Evolutionary conservation across 1,284 basidiomycete species (phyloP), one percentile per base, ranked within the genome.

Genomic region (Heterobasidion occidentale): DNA sequence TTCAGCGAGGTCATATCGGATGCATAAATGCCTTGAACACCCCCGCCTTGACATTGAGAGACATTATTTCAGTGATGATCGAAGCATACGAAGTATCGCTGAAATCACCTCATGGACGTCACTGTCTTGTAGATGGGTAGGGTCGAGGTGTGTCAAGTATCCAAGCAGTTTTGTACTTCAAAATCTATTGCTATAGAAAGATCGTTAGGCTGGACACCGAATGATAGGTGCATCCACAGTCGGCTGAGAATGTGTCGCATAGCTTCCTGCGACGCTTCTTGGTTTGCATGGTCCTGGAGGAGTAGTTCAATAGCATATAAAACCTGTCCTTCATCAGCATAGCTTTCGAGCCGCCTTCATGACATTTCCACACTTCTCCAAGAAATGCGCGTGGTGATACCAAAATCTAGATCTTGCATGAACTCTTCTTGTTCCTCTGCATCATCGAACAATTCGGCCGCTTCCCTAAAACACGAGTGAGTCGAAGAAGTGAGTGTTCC

Each of bases 341-440:
- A 77, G 15, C 85, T 63, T 63, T 14, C 81, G 72, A 0, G 83
- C 85, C 0, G 84, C 85, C 35, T 86, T 80, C 0, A 63, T 56
- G 48, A 68, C 72, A 58, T 73, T 68, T 5, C 75, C 77, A 3
- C 74, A 68, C 5, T 70, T 65, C 51, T 77, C 72, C n/a, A 87
- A 71, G 8, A 86, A 63, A 0, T 66, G 64, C 0, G 77, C n/a
- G 72, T 76, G 11, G 79, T 77, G 14, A 76, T 61, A 56, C 83
- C 78, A 6, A 88, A 71, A 20, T 76, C 78, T 51, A 74, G 77
- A 12, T 81, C 76, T 56, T 83, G 77, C 49, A 83, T 73, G 58
- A 83, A 88, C 46, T 81, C 76, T 8, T 86, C 59, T 15, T 76
- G 73, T 11, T 85, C 79, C 20, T 87, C 78, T 0, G 71, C 64